These are phyloP conservation scores for Sarocladium brachiariae DNA, from an alignment of 2,329 filamentous ascomycete genomes.

Conservation along the genomic window DNA sequence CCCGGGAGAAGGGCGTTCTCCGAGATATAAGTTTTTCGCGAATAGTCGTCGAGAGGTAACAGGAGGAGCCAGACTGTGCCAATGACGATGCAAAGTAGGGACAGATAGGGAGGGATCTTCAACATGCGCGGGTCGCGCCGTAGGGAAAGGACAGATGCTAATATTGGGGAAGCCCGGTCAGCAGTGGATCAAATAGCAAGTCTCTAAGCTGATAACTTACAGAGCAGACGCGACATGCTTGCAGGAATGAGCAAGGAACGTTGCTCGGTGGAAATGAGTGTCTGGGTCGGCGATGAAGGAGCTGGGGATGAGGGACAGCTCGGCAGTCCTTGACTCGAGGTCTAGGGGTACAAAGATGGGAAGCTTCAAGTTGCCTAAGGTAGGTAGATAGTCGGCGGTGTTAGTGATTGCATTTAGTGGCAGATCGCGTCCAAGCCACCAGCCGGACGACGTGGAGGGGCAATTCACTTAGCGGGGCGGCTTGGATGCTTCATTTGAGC, in stretches of 20 bases:
- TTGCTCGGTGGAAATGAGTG: conserved; percentile 1
- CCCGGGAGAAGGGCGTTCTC: conserved; percentile 94
- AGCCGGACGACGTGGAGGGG: not conserved
- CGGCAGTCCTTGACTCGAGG: not conserved
- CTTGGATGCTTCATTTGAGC: not conserved
- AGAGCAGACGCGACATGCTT: conserved; percentile 47
- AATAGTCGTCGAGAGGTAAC: conserved; percentile 85
- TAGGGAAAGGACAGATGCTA: conserved; percentile 59
- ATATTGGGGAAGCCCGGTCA: not conserved
- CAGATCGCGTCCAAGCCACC: not conserved
- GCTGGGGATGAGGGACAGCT: not conserved
- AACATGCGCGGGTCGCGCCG: conserved; percentile 76
- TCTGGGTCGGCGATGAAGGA: not conserved
- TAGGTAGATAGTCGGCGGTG: too few species aligned
- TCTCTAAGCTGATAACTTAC: conserved; percentile 29
- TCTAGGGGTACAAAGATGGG: conserved; percentile 4
- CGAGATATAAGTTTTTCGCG: conserved; percentile 87
- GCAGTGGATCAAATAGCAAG: not conserved
- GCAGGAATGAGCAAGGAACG: not conserved
- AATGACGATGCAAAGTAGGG: conserved; percentile 73
- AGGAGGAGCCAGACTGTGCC: conserved; percentile 87
- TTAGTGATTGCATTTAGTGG: not conserved
- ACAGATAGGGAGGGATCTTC: conserved; percentile 81
- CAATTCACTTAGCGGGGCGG: conserved; percentile 9
- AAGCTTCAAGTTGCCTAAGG: too few species aligned